Percentiles rank a stretch among this genome's conserved stretches.
Conservation (phyloP, 2,329 filamentous ascomycete genomes). For the Penicillium psychrosexuale region DNA sequence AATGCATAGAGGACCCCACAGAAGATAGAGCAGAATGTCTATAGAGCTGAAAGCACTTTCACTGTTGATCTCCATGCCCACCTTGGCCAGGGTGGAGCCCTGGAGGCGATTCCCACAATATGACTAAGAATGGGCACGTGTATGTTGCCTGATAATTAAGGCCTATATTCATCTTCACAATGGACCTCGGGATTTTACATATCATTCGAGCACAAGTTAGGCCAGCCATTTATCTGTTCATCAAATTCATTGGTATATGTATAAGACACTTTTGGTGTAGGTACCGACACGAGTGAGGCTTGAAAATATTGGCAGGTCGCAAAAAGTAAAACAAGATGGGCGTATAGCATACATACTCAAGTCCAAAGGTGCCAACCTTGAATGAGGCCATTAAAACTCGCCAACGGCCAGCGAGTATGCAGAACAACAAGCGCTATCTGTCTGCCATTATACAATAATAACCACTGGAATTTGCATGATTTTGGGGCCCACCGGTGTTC, state of each 20-base stretch:
- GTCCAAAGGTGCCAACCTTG: background rate
- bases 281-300: background rate
- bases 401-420: background rate
- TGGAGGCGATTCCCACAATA: background rate
- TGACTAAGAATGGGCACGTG: constrained; percentile 6
- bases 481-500: constrained; percentile 7
- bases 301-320: background rate
- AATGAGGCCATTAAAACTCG: background rate
- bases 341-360: background rate
- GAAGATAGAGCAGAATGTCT: background rate
- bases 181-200: background rate
- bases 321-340: background rate
- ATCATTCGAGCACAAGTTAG: background rate
- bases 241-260: constrained; percentile 1
- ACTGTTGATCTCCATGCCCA: constrained; percentile 3
- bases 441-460: constrained; percentile 12
- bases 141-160: background rate
- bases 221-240: background rate
- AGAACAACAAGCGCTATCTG: background rate
- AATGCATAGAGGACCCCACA: background rate
- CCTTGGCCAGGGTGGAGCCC: background rate
- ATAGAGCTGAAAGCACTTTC: background rate
- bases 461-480: constrained; percentile 21
- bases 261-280: background rate
- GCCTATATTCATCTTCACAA: background rate